Evolutionary conservation across 202 grass and related monocot genomes (phyloP), one percentile per base, ranked within the genome.

Genomic region (Saccharum hybrid): DNA sequence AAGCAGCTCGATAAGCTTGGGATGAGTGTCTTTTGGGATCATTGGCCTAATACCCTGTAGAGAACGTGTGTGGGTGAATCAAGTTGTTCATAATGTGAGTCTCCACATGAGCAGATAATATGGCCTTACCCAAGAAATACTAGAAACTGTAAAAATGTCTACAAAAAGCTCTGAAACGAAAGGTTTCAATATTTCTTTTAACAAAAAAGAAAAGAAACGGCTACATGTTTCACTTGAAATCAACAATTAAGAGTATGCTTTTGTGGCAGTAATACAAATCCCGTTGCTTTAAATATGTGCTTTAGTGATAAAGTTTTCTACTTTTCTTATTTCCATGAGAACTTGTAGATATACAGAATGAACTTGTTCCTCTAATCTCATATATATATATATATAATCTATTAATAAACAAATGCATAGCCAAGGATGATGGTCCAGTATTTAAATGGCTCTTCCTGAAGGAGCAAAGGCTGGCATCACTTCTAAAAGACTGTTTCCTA

Each of bases 1-100:
- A 66, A 97, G 82, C 23, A 97, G 72, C 11, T 87, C 84, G 4
- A 81, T 77, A 16, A 98, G 69, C 74, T 87, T 98, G 37, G 90
- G 80, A 62, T 98, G 72, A 21, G 84, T 85, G 63, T 91, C 82
- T 80, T 91, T 93, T 10, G 95, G 92, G 75, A 98, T 90, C 65
- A 52, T 93, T 4, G 95, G 92, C 56, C 95, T 85, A 78, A 94
- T 63, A 8, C 88, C 90, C 95, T 98, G 78, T 34, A 67, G 11
- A 69, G 16, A 83, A 78, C 63, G 42, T 5, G 52, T 7, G 37
- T 1, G 1, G 2, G 8, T 21, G 4, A 75, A 61, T 14, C 7
- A 30, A 79, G 19, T 26, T 46, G 43, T 76, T 18, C 19, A 68
- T 56, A 28, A 61, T 14, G 11, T 22, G 46, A 6, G 14, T 54